A percentile compares a stretch with the other conserved stretches of the same genome.
Evolutionary conservation across 2,329 filamentous ascomycete species (phyloP).

Genomic region (Aureobasidium melanogenum): DNA sequence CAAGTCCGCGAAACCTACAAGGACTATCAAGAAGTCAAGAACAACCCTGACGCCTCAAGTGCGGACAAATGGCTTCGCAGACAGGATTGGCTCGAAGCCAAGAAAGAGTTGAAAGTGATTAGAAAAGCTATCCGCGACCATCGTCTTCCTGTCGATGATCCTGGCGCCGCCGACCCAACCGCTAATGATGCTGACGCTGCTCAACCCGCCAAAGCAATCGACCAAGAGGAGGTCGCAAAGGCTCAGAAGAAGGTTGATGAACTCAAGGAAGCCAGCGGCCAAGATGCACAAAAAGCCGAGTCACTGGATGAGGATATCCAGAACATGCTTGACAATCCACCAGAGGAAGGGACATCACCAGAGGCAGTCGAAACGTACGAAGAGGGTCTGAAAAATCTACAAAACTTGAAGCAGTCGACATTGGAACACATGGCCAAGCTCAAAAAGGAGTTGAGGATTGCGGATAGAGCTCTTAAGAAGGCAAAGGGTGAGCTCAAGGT

Average conservation of each 20-base stretch:
- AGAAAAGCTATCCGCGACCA: neutral
- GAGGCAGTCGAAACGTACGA: neutral
- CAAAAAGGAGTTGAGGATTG: neutral
- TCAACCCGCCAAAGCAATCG: too few species aligned
- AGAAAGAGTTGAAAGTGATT: neutral
- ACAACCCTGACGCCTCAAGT: neutral
- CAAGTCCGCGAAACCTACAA: neutral
- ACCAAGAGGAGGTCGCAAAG: neutral
- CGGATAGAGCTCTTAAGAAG: neutral
- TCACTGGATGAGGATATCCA: neutral
- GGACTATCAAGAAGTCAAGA: neutral
- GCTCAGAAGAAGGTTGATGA: neutral
- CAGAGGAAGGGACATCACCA: neutral
- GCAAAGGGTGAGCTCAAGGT: neutral
- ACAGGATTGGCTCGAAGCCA: neutral
- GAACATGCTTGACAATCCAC: neutral
- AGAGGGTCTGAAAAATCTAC: neutral
- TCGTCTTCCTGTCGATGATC: neutral
- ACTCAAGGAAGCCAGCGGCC: neutral
- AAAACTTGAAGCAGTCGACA: neutral
- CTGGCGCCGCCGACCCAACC: neutral
- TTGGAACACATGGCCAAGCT: neutral
- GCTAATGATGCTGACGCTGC: neutral
- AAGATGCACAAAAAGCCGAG: neutral
- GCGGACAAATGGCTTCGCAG: neutral